These are phyloP conservation scores for Tylopilus plumbeoviolaceoides DNA, from an alignment of 768 basidiomycete species.

Conservation along the genomic window DNA sequence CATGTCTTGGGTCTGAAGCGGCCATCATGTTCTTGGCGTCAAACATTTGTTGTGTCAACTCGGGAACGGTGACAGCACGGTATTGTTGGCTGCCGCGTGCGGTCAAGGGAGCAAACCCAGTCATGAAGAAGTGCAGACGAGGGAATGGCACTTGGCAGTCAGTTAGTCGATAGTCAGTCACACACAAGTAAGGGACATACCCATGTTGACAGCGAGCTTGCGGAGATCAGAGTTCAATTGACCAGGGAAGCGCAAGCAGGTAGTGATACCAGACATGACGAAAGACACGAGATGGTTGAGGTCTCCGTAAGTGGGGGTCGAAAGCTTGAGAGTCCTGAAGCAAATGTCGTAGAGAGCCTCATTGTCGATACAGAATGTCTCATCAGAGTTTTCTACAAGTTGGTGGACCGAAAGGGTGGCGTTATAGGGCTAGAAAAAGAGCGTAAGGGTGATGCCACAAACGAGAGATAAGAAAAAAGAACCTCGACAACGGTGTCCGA, in stretches of 20 bases:
- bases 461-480: constrained; percentile 5
- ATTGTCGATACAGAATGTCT: constrained; percentile 99
- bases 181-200: constrained; percentile 38
- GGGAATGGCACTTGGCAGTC: constrained; percentile 80
- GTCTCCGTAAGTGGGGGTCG: constrained; percentile 94
- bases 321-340: constrained; percentile 95
- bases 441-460: background rate
- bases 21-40: constrained; percentile 99
- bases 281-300: constrained; percentile 97
- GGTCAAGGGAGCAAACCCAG: constrained; percentile 91
- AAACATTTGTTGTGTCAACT: constrained; percentile 99
- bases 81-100: constrained; percentile 93
- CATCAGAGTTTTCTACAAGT: constrained; percentile 98
- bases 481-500: constrained; percentile 99
- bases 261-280: constrained; percentile 99
- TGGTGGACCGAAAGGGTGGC: constrained; percentile 98
- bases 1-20: constrained; percentile 93
- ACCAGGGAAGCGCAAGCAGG: constrained; percentile 99
- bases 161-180: constrained; percentile 1
- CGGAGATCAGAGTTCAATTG: constrained; percentile 98
- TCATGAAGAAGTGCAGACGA: constrained; percentile 99
- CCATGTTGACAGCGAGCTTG: constrained; percentile 99
- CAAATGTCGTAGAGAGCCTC: constrained; percentile 99
- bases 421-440: constrained; percentile 77
- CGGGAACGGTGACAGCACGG: constrained; percentile 95